Percentiles rank a stretch among this genome's conserved stretches.
Evolutionary conservation across 2,329 filamentous ascomycete genomes (phyloP).

Genomic region (Fusarium drepaniforme): DNA sequence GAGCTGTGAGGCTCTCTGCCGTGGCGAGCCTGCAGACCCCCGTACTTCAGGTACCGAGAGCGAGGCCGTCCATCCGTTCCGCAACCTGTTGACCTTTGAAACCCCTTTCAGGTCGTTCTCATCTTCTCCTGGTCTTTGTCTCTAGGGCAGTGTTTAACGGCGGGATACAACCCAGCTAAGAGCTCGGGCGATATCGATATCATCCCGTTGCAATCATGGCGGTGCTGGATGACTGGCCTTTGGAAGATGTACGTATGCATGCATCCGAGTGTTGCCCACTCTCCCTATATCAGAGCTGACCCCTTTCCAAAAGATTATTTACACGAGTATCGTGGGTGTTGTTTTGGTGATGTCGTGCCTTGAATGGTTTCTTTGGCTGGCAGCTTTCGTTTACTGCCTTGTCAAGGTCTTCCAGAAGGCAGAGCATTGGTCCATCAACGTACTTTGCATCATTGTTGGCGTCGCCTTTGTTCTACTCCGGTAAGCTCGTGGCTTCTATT

Average conservation of each 20-base stretch:
- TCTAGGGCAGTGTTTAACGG: background rate
- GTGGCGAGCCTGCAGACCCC: background rate
- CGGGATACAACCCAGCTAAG: background rate
- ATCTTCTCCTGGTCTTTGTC: background rate
- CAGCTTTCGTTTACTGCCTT: slow-evolving; percentile 93
- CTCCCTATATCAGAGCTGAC: background rate
- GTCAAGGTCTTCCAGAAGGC: slow-evolving; percentile 91
- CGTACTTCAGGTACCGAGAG: background rate
- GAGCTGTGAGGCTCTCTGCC: background rate
- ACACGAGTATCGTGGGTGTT: slow-evolving; percentile 82
- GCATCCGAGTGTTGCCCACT: background rate
- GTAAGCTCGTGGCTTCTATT: slow-evolving; percentile 58
- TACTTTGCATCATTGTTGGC: slow-evolving; percentile 82
- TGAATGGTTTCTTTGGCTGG: slow-evolving; percentile 95
- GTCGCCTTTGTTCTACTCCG: slow-evolving; percentile 80
- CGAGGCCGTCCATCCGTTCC: background rate
- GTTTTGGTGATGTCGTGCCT: slow-evolving; percentile 88
- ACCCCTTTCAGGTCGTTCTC: background rate
- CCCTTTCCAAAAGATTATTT: slow-evolving; percentile 76
- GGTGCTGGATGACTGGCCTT: slow-evolving; percentile 62
- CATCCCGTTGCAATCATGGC: slow-evolving; percentile 52
- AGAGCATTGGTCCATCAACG: slow-evolving; percentile 84
- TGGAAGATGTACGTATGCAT: slow-evolving; percentile 53
- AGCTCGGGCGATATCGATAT: background rate
- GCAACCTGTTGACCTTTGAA: background rate